A percentile compares a stretch with the other conserved stretches of the same genome.
Conservation (phyloP, 192 early-diverging fungal genomes). For the Entomortierella chlamydospora region DNA sequence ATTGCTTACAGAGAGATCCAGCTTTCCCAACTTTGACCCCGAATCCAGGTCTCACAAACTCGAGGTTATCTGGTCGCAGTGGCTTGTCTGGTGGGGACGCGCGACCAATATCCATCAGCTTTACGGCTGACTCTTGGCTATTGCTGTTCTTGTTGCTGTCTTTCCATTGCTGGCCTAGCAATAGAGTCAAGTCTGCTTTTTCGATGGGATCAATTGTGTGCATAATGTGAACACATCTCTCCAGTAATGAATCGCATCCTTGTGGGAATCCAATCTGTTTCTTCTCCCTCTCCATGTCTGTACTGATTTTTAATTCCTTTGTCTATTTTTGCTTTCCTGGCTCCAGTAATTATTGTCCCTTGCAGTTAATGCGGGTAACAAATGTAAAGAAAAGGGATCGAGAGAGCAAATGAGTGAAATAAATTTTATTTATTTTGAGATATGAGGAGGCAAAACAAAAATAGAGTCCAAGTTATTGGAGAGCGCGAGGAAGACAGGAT, state of each 20-base stretch:
- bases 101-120: slow-evolving; percentile 44
- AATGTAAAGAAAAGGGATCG: too few relatives aligned
- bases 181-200: slow-evolving; percentile 59
- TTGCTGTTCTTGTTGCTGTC: slow-evolving; percentile 29
- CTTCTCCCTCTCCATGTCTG: neutral
- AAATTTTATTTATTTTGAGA: too few relatives aligned
- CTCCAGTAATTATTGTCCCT: too few relatives aligned
- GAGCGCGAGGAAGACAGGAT: too few relatives aligned
- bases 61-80: slow-evolving; percentile 55
- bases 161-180: slow-evolving; percentile 43
- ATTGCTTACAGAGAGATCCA: slow-evolving; percentile 47
- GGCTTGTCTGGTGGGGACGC: slow-evolving; percentile 64
- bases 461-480: too few relatives aligned
- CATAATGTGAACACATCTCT: slow-evolving; percentile 64
- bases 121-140: slow-evolving; percentile 21
- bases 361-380: too few relatives aligned
- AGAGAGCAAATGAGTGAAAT: too few relatives aligned
- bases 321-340: too few relatives aligned
- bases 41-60: slow-evolving; percentile 55
- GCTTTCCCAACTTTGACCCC: slow-evolving; percentile 64
- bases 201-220: slow-evolving; percentile 64
- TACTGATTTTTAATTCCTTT: too few relatives aligned
- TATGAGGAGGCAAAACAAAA: too few relatives aligned
- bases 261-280: slow-evolving; percentile 16
- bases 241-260: slow-evolving; percentile 55